A percentile compares a stretch with the other conserved stretches of the same genome.
Conservation (phyloP, 1,139 yeast species). For the Magnusiomyces tetraspermus region DNA sequence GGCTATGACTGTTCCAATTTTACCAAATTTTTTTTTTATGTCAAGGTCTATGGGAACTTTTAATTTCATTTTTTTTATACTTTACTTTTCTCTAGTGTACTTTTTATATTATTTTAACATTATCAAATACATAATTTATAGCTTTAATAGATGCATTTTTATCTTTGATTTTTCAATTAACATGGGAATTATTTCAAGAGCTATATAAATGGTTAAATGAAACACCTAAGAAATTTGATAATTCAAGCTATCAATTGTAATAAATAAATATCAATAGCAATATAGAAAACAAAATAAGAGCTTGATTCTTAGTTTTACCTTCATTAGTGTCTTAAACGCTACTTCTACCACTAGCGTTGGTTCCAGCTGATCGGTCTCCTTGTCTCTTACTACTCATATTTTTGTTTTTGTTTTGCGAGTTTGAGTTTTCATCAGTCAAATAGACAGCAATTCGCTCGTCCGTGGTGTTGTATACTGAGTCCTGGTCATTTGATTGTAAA, state of each 20-base stretch:
- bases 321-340: neutral
- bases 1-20: no score
- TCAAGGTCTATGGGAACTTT: no score
- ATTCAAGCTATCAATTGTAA: neutral
- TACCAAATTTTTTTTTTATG: no score
- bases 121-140: no score
- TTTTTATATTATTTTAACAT: no score
- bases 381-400: neutral
- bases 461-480: slow-evolving; percentile 43
- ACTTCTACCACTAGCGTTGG: neutral
- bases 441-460: slow-evolving; percentile 63
- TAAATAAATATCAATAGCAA: neutral
- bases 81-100: no score
- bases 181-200: no score
- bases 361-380: neutral
- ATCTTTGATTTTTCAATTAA: no score
- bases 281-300: neutral
- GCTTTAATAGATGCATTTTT: no score
- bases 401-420: neutral
- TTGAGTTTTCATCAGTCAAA: slow-evolving; percentile 47
- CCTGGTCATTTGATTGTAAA: slow-evolving; percentile 54
- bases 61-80: no score
- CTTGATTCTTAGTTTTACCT: neutral
- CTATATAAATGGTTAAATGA: neutral
- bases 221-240: neutral